These are phyloP conservation scores for Pichia californica DNA, from an alignment of 805 yeast species.

Conservation along the genomic window DNA sequence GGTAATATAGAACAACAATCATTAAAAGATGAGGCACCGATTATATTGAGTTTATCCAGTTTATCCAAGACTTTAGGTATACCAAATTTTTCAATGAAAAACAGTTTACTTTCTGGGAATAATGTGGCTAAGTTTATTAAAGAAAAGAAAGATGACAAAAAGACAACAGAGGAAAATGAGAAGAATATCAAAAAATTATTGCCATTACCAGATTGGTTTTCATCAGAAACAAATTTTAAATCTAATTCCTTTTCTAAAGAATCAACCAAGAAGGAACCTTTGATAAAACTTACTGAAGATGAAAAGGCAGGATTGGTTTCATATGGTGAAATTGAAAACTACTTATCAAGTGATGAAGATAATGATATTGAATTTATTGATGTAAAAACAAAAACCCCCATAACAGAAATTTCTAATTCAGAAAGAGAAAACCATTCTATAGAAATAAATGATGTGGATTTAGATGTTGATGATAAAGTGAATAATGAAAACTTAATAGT, in stretches of 20 bases:
- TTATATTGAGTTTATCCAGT: slow-evolving; percentile 18
- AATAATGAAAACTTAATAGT: too few species aligned
- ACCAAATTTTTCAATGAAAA: slow-evolving; percentile 14
- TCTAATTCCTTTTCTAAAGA: not conserved
- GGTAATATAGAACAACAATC: not conserved
- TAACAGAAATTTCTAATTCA: too few species aligned
- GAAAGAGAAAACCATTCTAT: too few species aligned
- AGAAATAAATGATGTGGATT: too few species aligned
- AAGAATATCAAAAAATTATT: slow-evolving; percentile 16
- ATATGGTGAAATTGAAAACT: slow-evolving; percentile 40
- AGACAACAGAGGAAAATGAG: slow-evolving; percentile 8
- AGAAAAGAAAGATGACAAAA: not conserved
- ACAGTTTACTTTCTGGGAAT: slow-evolving; percentile 12
- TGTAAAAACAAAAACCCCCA: too few species aligned
- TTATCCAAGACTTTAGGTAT: slow-evolving; percentile 14
- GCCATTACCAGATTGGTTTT: slow-evolving; percentile 32
- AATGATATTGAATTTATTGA: slow-evolving; percentile 7
- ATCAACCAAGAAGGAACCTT: too few species aligned
- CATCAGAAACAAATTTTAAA: slow-evolving; percentile 14
- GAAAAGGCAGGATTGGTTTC: slow-evolving; percentile 46
- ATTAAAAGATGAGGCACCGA: slow-evolving; percentile 15
- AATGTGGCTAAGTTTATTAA: not conserved
- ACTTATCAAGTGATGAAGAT: slow-evolving; percentile 15
- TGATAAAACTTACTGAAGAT: slow-evolving; percentile 27
- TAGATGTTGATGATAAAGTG: too few species aligned